A percentile compares a stretch with the other conserved stretches of the same genome.
Conservation (phyloP, 2,329 filamentous ascomycete genomes). For the Pseudocercospora fuligena region DNA sequence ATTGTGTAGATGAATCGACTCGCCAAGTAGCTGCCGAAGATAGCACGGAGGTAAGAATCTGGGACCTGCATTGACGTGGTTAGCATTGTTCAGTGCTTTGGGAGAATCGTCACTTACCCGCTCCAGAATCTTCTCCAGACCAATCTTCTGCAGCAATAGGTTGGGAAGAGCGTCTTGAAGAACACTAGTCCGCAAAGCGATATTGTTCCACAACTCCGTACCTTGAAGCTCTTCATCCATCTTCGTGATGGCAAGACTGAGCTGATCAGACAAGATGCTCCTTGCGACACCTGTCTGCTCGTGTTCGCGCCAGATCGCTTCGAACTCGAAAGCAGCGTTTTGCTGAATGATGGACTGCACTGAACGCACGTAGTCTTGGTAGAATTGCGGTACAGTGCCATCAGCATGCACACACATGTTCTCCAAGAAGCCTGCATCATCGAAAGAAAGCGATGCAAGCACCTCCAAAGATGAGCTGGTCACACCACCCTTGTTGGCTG, state of each 20-base stretch:
- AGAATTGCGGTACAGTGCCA: constrained; percentile 84
- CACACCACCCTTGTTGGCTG: constrained; percentile 97
- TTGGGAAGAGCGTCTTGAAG: constrained; percentile 84
- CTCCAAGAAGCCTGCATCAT: constrained; percentile 83
- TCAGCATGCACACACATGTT: constrained; percentile 89
- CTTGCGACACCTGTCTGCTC: constrained; percentile 77
- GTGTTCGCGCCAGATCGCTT: constrained; percentile 96
- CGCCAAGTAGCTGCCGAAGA: constrained; percentile 94
- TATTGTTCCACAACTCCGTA: constrained; percentile 87
- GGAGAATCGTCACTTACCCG: constrained; percentile 60
- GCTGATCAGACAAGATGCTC: constrained; percentile 87
- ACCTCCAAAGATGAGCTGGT: constrained; percentile 97
- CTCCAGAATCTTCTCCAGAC: constrained; percentile 82
- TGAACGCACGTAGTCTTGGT: constrained; percentile 87
- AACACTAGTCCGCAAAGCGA: constrained; percentile 75
- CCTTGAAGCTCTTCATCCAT: constrained; percentile 95
- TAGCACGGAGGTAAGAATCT: constrained; percentile 87
- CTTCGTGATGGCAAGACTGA: constrained; percentile 92
- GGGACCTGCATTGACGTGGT: constrained; percentile 64
- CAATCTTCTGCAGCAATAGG: constrained; percentile 85
- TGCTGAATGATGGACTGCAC: constrained; percentile 90
- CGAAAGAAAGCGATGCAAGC: constrained; percentile 89
- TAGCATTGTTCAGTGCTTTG: neutral
- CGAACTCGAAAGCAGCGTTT: constrained; percentile 92
- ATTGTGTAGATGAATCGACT: constrained; percentile 96